Conservation (phyloP, 2,329 filamentous ascomycete genomes). For the Lasiodiplodia theobromae region DNA sequence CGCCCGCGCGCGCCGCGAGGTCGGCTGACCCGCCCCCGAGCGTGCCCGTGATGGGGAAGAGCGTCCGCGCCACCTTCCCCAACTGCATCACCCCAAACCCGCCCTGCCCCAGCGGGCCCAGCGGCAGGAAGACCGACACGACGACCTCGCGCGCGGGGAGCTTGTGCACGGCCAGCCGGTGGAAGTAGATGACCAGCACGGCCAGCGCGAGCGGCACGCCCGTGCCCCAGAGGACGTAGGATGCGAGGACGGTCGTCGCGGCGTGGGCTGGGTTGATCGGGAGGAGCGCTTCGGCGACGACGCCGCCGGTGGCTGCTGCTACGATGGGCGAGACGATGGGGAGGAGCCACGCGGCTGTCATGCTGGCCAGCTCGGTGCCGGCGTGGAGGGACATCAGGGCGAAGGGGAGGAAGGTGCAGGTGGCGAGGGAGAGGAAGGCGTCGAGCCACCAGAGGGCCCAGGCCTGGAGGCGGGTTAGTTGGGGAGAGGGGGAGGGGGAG, state of each 20-base stretch:
- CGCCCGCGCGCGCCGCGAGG: slow-evolving; percentile 46
- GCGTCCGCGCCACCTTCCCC: slow-evolving; percentile 47
- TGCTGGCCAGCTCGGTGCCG: slow-evolving; percentile 40
- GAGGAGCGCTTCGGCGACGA: slow-evolving; percentile 63
- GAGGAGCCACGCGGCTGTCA: slow-evolving; percentile 68
- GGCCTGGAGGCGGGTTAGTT: neutral
- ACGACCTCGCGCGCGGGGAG: slow-evolving; percentile 69
- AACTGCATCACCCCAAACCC: slow-evolving; percentile 59
- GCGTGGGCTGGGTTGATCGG: slow-evolving; percentile 59
- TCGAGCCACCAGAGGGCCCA: neutral
- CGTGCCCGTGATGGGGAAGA: slow-evolving; percentile 46
- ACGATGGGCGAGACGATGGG: slow-evolving; percentile 70
- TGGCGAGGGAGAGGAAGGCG: neutral
- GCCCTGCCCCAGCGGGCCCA: slow-evolving; percentile 69
- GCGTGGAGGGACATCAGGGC: slow-evolving; percentile 14
- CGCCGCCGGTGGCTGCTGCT: slow-evolving; percentile 65
- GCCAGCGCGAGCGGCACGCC: slow-evolving; percentile 64
- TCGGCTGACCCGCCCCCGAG: no score
- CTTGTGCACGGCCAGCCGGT: slow-evolving; percentile 68
- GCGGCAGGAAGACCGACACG: slow-evolving; percentile 69
- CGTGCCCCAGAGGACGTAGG: slow-evolving; percentile 71
- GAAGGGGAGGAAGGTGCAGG: neutral
- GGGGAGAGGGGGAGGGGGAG: neutral
- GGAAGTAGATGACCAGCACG: slow-evolving; percentile 70
- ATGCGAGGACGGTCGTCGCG: slow-evolving; percentile 63